Conservation (phyloP, 495 filamentous ascomycete species). For the Paragyromitra xinjiangensis region DNA sequence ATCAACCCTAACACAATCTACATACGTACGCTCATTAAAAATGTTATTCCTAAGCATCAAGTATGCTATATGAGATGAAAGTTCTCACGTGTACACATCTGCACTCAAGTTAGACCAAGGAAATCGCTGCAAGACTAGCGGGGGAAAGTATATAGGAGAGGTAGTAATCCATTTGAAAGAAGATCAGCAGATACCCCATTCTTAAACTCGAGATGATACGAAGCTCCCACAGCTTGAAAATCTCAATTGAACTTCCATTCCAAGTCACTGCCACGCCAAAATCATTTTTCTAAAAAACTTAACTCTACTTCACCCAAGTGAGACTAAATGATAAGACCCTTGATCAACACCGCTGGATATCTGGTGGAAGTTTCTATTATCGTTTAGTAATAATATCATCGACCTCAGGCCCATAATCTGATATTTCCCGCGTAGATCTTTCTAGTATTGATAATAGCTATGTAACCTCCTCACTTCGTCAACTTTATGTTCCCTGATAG, state of each 20-base stretch:
- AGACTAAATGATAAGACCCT: neutral
- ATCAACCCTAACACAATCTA: no score
- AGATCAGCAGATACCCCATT: no score
- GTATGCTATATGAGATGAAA: no score
- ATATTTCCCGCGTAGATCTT: neutral
- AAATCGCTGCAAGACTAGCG: no score
- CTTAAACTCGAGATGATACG: neutral
- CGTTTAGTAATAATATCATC: neutral
- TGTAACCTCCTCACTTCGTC: neutral
- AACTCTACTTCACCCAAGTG: neutral
- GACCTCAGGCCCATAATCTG: neutral
- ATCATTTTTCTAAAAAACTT: no score
- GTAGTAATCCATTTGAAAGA: no score
- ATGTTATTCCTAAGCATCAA: no score
- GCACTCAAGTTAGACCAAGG: no score
- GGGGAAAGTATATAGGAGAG: no score
- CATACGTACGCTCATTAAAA: no score
- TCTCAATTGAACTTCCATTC: constrained; percentile 7
- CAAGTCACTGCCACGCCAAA: neutral
- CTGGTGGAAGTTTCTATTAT: neutral
- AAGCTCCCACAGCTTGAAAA: neutral
- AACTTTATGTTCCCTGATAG: neutral
- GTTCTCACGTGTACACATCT: no score
- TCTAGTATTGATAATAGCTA: neutral
- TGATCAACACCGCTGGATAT: neutral